phyloP scores from a whole-genome alignment of 1,284 basidiomycete species.

The Tremellales sp. region DNA sequence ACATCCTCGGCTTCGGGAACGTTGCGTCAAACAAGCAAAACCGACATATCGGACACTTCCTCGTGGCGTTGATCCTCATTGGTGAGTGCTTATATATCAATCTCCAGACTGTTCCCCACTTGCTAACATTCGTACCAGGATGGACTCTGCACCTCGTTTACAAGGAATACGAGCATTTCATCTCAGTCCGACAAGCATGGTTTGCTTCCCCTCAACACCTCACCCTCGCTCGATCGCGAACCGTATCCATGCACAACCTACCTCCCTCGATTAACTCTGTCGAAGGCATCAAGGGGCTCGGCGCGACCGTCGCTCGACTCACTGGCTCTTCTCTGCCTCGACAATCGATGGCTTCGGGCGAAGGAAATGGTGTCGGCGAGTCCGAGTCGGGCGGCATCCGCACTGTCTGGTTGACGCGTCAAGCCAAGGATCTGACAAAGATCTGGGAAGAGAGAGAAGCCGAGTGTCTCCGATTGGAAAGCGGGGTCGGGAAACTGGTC shows the following conservation, averaged over 20 bases:
- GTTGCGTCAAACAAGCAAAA: conserved; percentile 54
- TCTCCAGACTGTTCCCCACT: not conserved
- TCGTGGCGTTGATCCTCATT: conserved; percentile 70
- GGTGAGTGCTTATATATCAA: conserved; percentile 51
- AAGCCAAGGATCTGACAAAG: conserved; percentile 79
- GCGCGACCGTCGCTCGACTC: conserved; percentile 33
- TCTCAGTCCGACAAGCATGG: conserved; percentile 77
- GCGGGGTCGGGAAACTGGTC: conserved; percentile 72
- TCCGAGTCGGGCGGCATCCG: conserved; percentile 58
- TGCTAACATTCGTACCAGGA: conserved; percentile 49
- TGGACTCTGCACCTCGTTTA: conserved; percentile 83
- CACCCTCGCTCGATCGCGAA: conserved; percentile 73
- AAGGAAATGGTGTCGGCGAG: conserved; percentile 56
- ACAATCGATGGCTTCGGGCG: conserved; percentile 19
- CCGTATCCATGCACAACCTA: conserved; percentile 83
- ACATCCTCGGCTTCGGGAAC: conserved; percentile 78
- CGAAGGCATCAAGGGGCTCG: conserved; percentile 56
- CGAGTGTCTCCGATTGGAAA: conserved; percentile 75
- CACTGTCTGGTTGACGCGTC: conserved; percentile 82
- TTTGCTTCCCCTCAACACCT: conserved; percentile 72
- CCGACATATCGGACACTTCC: conserved; percentile 71
- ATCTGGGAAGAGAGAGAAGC: conserved; percentile 72
- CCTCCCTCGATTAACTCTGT: conserved; percentile 67
- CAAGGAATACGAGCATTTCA: conserved; percentile 73
- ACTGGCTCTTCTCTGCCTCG: conserved; percentile 17